phyloP scores from a whole-genome alignment of 163 green algal genomes.

The Chloromonas sp. region DNA sequence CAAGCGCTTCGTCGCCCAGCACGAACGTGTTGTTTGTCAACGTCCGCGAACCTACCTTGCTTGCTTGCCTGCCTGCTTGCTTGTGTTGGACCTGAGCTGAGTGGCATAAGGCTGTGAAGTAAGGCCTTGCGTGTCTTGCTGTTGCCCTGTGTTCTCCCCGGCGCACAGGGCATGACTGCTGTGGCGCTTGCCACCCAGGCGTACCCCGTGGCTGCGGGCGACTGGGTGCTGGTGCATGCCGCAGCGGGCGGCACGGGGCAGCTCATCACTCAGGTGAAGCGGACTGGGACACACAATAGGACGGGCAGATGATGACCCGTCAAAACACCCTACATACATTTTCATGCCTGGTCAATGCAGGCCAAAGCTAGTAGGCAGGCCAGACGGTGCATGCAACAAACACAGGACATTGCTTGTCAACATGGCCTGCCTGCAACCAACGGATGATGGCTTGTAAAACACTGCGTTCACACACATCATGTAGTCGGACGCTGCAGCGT shows the following conservation, averaged over 20 bases:
- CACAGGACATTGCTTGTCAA: no score
- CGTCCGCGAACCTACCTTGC: no score
- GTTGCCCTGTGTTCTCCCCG: not conserved
- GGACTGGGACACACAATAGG: not conserved
- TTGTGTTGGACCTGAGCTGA: not conserved
- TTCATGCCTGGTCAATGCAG: no score
- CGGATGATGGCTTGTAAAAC: no score
- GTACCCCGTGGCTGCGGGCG: conserved; percentile 11
- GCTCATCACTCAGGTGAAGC: conserved; percentile 25
- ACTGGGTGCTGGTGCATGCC: conserved; percentile 34
- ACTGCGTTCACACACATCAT: no score
- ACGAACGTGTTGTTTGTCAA: no score
- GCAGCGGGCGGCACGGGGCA: conserved; percentile 34
- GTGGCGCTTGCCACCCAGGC: conserved; percentile 12
- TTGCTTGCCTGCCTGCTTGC: not conserved
- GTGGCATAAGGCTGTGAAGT: not conserved
- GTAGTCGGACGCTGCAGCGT: no score
- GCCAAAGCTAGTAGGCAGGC: no score
- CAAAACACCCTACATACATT: no score
- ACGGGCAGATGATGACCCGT: not conserved
- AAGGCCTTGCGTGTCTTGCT: not conserved
- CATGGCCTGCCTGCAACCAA: no score
- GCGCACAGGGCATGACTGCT: conserved; percentile 23
- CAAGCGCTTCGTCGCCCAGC: no score
- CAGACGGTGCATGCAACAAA: no score